Conservation (phyloP, 1,284 basidiomycete genomes). For the Butyriboletus appendiculatus region DNA sequence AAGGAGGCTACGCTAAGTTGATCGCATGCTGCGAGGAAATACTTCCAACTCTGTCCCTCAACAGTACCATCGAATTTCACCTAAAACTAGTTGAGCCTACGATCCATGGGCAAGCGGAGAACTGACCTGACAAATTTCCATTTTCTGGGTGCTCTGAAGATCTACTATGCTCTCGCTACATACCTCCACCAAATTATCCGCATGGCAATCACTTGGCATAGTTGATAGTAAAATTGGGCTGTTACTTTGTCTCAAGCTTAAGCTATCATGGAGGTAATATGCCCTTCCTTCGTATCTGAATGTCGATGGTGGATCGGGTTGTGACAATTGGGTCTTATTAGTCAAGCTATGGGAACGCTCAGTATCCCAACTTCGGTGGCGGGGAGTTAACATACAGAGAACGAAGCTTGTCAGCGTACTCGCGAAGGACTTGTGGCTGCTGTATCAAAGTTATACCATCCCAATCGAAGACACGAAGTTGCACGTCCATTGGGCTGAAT, state of each 20-base stretch:
- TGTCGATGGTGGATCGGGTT: conserved; percentile 54
- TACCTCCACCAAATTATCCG: conserved; percentile 21
- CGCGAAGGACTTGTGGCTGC: conserved; percentile 45
- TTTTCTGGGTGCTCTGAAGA: conserved; percentile 55
- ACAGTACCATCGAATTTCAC: conserved; percentile 43
- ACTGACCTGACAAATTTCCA: conserved; percentile 55
- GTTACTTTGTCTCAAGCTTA: conserved; percentile 49
- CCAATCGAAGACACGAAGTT: conserved; percentile 44
- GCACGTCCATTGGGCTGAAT: conserved; percentile 51
- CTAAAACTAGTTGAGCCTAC: conserved; percentile 36
- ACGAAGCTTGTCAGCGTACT: conserved; percentile 44
- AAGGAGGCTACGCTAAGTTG: conserved; percentile 38
- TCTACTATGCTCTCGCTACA: conserved; percentile 52
- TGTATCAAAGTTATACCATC: conserved; percentile 27
- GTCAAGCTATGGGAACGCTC: conserved; percentile 24
- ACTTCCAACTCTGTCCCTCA: conserved; percentile 48
- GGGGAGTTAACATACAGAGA: conserved; percentile 44
- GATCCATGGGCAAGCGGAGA: neutral
- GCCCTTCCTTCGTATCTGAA: conserved; percentile 40
- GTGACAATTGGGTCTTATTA: conserved; percentile 31
- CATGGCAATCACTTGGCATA: neutral
- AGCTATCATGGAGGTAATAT: conserved; percentile 54
- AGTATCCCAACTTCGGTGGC: conserved; percentile 9
- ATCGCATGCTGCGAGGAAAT: conserved; percentile 58
- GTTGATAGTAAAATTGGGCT: conserved; percentile 29